Evolutionary conservation across 352 stramenopile genomes (phyloP).

Genomic region (Pseudoperonospora humuli): DNA sequence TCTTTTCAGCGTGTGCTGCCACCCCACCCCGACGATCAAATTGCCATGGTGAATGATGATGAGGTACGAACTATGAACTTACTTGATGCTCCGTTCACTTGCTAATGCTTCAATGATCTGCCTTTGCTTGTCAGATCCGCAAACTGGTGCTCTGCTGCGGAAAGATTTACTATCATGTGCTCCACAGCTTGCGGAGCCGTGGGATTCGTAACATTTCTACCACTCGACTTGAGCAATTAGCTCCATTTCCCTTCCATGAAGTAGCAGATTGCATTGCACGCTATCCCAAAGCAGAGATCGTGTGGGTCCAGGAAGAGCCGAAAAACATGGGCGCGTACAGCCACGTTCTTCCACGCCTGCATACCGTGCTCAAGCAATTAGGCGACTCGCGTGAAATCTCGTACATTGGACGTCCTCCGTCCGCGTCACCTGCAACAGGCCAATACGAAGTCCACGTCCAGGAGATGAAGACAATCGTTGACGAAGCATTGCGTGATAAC

Average conservation of each 20-base stretch:
- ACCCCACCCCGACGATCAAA: slow-evolving; percentile 63
- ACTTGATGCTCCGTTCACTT: background rate
- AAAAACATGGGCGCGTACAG: slow-evolving; percentile 98
- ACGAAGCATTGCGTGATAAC: slow-evolving; percentile 61
- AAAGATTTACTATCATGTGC: slow-evolving; percentile 80
- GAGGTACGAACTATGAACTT: slow-evolving; percentile 25
- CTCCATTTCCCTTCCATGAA: slow-evolving; percentile 97
- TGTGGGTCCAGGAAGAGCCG: slow-evolving; percentile 97
- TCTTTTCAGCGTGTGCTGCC: slow-evolving; percentile 63
- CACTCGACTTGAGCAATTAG: slow-evolving; percentile 77
- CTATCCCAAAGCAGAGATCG: slow-evolving; percentile 94
- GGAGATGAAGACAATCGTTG: slow-evolving; percentile 91
- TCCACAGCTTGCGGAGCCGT: slow-evolving; percentile 50
- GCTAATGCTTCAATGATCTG: background rate
- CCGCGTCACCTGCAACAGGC: slow-evolving; percentile 93
- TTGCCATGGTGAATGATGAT: slow-evolving; percentile 52
- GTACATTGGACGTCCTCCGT: slow-evolving; percentile 93
- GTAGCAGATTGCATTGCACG: slow-evolving; percentile 83
- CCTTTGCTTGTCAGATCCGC: slow-evolving; percentile 37
- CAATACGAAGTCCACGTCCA: slow-evolving; percentile 91
- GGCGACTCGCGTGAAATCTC: slow-evolving; percentile 43
- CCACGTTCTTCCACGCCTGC: slow-evolving; percentile 89
- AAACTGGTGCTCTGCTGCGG: slow-evolving; percentile 76
- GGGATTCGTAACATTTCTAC: slow-evolving; percentile 59
- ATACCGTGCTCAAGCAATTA: slow-evolving; percentile 89